Evolutionary conservation across 495 filamentous ascomycete genomes (phyloP).

Genomic region (Neurospora tetraspora): DNA sequence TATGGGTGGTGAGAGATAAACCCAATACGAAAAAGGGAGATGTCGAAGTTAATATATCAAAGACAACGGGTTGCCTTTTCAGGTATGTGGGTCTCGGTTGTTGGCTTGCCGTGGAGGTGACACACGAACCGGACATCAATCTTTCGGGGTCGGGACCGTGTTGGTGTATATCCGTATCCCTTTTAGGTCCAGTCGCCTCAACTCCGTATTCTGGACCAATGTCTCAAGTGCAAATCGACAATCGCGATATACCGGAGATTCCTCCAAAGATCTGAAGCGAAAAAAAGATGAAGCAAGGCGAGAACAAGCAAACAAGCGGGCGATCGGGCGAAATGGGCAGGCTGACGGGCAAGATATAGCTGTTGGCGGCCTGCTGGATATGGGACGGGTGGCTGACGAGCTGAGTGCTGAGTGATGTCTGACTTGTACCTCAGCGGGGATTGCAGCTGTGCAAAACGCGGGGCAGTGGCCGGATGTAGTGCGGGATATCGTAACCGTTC

Average conservation of each 20-base stretch:
- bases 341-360: background rate
- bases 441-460: background rate
- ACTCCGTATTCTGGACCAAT: background rate
- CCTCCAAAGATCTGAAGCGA: background rate
- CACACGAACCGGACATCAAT: background rate
- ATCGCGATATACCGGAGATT: background rate
- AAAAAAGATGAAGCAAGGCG: background rate
- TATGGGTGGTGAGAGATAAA: background rate
- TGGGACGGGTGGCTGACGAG: background rate
- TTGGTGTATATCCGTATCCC: background rate
- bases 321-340: background rate
- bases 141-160: background rate
- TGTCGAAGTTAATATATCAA: background rate
- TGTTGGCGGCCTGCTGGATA: background rate
- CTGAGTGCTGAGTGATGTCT: background rate
- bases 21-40: background rate
- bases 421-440: too few relatives aligned
- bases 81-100: background rate
- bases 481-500: background rate
- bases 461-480: background rate
- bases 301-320: background rate
- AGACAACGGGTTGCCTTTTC: background rate
- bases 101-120: background rate
- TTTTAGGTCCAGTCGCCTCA: background rate
- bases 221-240: background rate